Evolutionary conservation across 441 rosid species (phyloP), one percentile per base, ranked within the genome.

Genomic region (Theobroma grandiflorum): DNA sequence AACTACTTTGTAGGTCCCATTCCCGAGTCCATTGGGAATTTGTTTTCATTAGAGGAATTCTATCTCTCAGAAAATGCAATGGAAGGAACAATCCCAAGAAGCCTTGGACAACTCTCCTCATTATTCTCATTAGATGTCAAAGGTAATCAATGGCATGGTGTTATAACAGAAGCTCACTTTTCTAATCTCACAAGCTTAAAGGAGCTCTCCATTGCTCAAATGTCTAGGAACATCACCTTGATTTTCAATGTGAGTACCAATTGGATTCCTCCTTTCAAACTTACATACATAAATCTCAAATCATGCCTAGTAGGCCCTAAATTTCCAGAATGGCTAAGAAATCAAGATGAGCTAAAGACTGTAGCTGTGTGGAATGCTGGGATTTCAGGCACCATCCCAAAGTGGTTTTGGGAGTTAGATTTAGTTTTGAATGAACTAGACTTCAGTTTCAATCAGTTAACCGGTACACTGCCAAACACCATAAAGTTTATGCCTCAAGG

Each of bases 201-300:
- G 35, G 53, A 63, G 35, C 42, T 85, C 53, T 47, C 38, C 0
- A 35, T 75, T 20, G 26, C 26, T 14, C 2, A 14, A 37, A 2
- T 16, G 3, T 14, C 0, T 11, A 16, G 0, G 8, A 65, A 71
- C 35, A 43, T 6, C 15, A 26, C 78, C 20, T 67, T 84, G 66
- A 16, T 20, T 42, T 74, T 84, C n/a, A 38, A 84, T 47, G 16
- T 78, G 18, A 64, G 61, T 57, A 37, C 82, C 2, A 15, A 40
- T 0, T 86, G 87, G 85, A 15, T 75, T 8, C 85, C 87, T 66
- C 84, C 84, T 38, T 84, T 84, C n/a, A 80, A 84, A 38, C 84
- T 86, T 2, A 4, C 0, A 16, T 37, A 12, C 69, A 8, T 82
- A 0, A 1, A 37, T 3, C 65, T 84, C 38, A 53, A 53, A 33